phyloP scores from a whole-genome alignment of 495 filamentous ascomycete species.

The Hypoxylon perforatum region DNA sequence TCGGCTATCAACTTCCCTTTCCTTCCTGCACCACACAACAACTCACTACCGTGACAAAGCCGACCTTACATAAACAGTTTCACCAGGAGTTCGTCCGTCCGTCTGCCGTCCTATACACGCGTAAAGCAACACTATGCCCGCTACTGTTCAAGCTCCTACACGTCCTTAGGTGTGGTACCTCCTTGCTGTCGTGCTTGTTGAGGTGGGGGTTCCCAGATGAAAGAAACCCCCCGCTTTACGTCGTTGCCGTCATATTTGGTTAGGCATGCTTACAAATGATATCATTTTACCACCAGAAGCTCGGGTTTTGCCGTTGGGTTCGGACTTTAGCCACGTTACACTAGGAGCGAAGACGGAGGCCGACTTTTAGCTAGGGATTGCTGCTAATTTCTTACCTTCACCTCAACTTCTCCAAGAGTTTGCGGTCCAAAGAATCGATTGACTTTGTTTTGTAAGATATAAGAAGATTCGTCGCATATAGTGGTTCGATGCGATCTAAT shows the following conservation, averaged over 20 bases:
- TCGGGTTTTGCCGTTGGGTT: constrained; percentile 20
- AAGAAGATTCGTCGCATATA: no score
- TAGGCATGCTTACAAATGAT: constrained; percentile 46
- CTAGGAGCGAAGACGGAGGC: constrained; percentile 28
- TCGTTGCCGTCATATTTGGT: constrained; percentile 43
- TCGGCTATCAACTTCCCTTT: constrained; percentile 22
- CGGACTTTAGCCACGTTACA: constrained; percentile 32
- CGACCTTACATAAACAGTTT: constrained; percentile 37
- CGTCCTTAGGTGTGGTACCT: constrained; percentile 9
- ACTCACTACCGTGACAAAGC: constrained; percentile 10
- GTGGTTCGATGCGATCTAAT: no score
- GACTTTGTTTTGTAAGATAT: no score
- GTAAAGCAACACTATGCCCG: constrained; percentile 18
- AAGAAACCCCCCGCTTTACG: constrained; percentile 39
- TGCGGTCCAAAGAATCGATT: no score
- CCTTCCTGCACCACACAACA: neutral
- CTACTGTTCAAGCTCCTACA: neutral
- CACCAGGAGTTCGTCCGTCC: constrained; percentile 11
- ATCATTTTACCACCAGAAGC: constrained; percentile 37
- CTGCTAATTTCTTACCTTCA: neutral
- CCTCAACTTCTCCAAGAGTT: neutral
- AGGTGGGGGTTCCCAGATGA: constrained; percentile 29
- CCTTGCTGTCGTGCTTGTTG: neutral
- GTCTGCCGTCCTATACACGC: neutral
- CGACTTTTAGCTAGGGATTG: neutral